phyloP scores from a whole-genome alignment of 2,329 filamentous ascomycete genomes.

The Verticillium nonalfalfae region DNA sequence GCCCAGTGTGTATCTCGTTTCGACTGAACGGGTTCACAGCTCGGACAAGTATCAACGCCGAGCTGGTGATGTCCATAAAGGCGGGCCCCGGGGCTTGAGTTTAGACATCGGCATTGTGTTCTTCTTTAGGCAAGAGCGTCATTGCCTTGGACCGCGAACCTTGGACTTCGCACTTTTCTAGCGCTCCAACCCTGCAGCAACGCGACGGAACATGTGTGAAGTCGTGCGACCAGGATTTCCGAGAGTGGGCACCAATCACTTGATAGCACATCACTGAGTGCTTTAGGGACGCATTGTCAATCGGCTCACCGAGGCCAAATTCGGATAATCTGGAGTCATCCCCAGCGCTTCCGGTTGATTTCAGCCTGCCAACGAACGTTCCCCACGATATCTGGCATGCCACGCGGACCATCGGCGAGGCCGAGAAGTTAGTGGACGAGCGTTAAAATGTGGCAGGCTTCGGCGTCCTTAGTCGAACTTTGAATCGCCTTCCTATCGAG shows the following conservation, averaged over 20 bases:
- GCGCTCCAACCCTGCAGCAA: not conserved
- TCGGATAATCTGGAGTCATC: not conserved
- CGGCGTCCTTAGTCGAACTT: not conserved
- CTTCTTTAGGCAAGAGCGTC: not conserved
- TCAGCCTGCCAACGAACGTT: not conserved
- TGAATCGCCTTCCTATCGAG: not conserved
- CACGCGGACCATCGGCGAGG: not conserved
- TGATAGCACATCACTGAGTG: not conserved
- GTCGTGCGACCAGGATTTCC: not conserved
- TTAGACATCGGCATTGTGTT: not conserved
- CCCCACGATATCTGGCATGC: not conserved
- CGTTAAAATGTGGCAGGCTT: not conserved
- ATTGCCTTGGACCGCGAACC: not conserved
- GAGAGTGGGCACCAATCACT: slow-evolving; percentile 1
- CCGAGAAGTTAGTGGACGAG: not conserved
- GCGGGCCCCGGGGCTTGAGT: not conserved
- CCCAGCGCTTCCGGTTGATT: not conserved
- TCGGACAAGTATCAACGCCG: not conserved
- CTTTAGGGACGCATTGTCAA: not conserved
- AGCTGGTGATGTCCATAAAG: not conserved
- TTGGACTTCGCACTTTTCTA: not conserved
- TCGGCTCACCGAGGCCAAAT: slow-evolving; percentile 1
- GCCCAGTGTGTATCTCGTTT: not conserved
- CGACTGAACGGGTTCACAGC: not conserved
- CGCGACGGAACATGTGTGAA: not conserved